Base-by-base conservation (phyloP, 2,329 filamentous ascomycete species). In the Bretziella fagacearum region DNA sequence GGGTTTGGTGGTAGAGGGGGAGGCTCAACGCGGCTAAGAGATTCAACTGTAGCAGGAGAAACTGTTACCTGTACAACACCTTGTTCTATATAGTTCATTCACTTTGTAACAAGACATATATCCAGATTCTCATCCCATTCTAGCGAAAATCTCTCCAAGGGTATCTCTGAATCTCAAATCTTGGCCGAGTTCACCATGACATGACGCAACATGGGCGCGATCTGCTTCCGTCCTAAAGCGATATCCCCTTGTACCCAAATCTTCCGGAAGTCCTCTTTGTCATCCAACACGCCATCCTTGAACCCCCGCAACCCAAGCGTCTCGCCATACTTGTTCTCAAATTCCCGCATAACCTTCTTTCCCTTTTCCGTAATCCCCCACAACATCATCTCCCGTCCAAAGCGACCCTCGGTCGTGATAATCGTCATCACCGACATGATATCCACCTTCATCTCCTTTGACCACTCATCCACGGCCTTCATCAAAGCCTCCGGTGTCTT, bases 391-490 rank as follows among this genome's bases (percentile, higher is more conserved):
- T 91, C 74, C 44, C 84, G 65, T 53, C 66, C 64, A 52, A 86
- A 84, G 13, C 64, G 56, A 0, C 70, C 74, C 0, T 61, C 62
- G 0, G 67, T 63, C 18, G 69, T 65, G 17, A 67, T 74, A n/a
- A 74, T 74, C 1, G 82, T 84, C 78, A 87, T 82, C 47, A 87
- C 63, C 7, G 67, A 68, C 6, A 71, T 72, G 7, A 87, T 36
- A 27, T 49, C 47, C n/a, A 49, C 42, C 23, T 62, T 53, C 48
- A 70, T 67, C 57, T 77, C 72, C n/a, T 60, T 55, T 0, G 70
- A 65, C 63, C 77, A 85, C 0, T 56, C 53, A 11, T 60, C 58
- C 1, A 84, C 54, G 7, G 64, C 67, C 0, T 59, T 52, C 1
- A 74, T 56, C 4, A 86, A 66, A 0, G 59, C 58, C 1, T 55